Evolutionary conservation across 2,329 filamentous ascomycete species (phyloP).

Genomic region (Sclerotinia glacialis): DNA sequence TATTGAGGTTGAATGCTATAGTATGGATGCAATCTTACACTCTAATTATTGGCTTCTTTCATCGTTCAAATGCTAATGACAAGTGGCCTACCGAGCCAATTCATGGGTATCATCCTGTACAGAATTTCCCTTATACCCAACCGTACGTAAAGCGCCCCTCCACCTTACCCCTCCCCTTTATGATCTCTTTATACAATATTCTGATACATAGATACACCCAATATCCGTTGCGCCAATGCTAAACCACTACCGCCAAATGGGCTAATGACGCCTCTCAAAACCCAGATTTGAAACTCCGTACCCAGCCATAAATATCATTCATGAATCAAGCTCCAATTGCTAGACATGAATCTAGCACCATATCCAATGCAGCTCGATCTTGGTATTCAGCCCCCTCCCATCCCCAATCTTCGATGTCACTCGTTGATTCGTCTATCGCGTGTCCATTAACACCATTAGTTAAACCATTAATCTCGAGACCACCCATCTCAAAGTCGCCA

Average conservation of each 20-base stretch:
- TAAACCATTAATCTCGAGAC: slow-evolving; percentile 41
- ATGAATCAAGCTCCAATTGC: slow-evolving; percentile 34
- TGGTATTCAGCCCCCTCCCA: slow-evolving; percentile 60
- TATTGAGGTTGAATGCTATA: background rate
- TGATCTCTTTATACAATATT: slow-evolving; percentile 29
- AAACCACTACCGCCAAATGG: slow-evolving; percentile 10
- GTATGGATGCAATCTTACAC: background rate
- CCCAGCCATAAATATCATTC: slow-evolving; percentile 24
- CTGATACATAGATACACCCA: slow-evolving; percentile 26
- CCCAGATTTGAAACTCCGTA: slow-evolving; percentile 25
- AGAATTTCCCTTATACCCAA: slow-evolving; percentile 24
- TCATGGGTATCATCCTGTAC: slow-evolving; percentile 35
- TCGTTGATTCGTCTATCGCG: slow-evolving; percentile 46
- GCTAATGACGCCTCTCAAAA: slow-evolving; percentile 24
- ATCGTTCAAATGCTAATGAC: slow-evolving; percentile 1
- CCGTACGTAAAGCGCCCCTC: slow-evolving; percentile 26
- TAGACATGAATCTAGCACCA: slow-evolving; percentile 46
- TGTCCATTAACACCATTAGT: slow-evolving; percentile 40
- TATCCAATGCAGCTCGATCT: slow-evolving; percentile 54
- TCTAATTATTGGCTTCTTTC: background rate
- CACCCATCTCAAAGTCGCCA: slow-evolving; percentile 41
- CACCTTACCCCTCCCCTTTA: slow-evolving; percentile 23
- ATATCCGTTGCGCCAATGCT: slow-evolving; percentile 27
- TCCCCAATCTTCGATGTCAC: slow-evolving; percentile 59
- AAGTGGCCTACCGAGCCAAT: slow-evolving; percentile 9